Conservation (phyloP, 192 early-diverging fungal genomes). For the Kappamyces sp. region DNA sequence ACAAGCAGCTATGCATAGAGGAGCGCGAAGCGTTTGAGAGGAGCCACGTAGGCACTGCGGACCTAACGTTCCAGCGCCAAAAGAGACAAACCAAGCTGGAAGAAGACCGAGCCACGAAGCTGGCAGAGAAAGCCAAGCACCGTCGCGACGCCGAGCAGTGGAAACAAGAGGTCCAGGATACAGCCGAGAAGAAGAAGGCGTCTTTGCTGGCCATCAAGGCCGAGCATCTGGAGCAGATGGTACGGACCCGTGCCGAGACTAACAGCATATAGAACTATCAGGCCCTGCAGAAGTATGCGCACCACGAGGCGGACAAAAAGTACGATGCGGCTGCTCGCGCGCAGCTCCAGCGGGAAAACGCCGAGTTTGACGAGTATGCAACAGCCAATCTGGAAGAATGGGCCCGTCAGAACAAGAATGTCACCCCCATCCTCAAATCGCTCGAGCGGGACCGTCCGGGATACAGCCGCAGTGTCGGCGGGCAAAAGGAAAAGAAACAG, state of each 20-base stretch:
- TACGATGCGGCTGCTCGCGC: no score
- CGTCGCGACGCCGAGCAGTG: neutral
- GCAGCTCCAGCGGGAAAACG: conserved; percentile 22
- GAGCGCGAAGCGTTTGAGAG: neutral
- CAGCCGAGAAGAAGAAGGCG: conserved; percentile 1
- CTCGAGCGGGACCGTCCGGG: conserved; percentile 10
- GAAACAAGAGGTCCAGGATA: neutral
- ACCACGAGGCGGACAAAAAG: no score
- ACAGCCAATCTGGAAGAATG: conserved; percentile 23
- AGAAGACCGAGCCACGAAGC: no score
- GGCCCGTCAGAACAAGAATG: conserved; percentile 27
- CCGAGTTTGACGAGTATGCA: conserved; percentile 29
- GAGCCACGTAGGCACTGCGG: neutral
- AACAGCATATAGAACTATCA: neutral
- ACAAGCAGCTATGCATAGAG: neutral
- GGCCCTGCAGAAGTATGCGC: no score
- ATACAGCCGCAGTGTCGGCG: no score
- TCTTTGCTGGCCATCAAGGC: conserved; percentile 10
- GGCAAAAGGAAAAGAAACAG: no score
- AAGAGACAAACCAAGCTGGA: neutral
- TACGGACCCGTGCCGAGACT: neutral
- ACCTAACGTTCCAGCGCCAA: no score
- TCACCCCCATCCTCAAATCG: conserved; percentile 24
- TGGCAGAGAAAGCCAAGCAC: conserved; percentile 1
- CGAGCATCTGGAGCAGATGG: conserved; percentile 6